A percentile compares a stretch with the other conserved stretches of the same genome.
Conservation (phyloP, 331 rosid genomes). For the Ulmus americana region DNA sequence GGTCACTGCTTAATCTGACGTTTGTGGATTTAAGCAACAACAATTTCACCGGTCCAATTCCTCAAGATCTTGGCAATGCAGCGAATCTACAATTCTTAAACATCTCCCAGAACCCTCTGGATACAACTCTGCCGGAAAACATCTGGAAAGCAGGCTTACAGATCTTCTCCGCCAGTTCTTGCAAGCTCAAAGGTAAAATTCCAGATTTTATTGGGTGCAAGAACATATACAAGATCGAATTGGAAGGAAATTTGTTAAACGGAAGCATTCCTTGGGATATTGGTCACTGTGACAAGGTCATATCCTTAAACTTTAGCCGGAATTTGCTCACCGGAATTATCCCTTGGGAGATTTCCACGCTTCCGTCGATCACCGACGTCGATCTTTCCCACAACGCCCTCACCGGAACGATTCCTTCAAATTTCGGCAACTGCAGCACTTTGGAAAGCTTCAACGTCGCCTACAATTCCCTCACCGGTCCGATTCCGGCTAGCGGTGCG, state of each 20-base stretch:
- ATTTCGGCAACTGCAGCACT: slow-evolving; percentile 66
- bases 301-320: slow-evolving; percentile 49
- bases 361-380: slow-evolving; percentile 72
- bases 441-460: slow-evolving; percentile 69
- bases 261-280: slow-evolving; percentile 74
- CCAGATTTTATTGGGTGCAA: slow-evolving; percentile 72
- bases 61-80: slow-evolving; percentile 56
- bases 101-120: slow-evolving; percentile 59
- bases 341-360: slow-evolving; percentile 77
- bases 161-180: slow-evolving; percentile 62
- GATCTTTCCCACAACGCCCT: slow-evolving; percentile 75
- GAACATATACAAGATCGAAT: slow-evolving; percentile 54
- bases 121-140: slow-evolving; percentile 37
- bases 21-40: slow-evolving; percentile 70
- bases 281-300: slow-evolving; percentile 64
- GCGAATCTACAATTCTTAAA: slow-evolving; percentile 43
- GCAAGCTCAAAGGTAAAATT: slow-evolving; percentile 48
- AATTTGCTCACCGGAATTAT: slow-evolving; percentile 74
- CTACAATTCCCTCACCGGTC: slow-evolving; percentile 66
- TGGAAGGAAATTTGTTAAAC: slow-evolving; percentile 52
- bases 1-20: slow-evolving; percentile 46
- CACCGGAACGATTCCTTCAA: slow-evolving; percentile 79
- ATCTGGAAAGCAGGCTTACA: slow-evolving; percentile 66
- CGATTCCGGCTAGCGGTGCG: slow-evolving; percentile 59
- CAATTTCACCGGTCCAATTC: slow-evolving; percentile 55